These are phyloP conservation scores for Oldenlandia corymbosa DNA, from an alignment of 257 asterid genomes.

Conservation along the genomic window DNA sequence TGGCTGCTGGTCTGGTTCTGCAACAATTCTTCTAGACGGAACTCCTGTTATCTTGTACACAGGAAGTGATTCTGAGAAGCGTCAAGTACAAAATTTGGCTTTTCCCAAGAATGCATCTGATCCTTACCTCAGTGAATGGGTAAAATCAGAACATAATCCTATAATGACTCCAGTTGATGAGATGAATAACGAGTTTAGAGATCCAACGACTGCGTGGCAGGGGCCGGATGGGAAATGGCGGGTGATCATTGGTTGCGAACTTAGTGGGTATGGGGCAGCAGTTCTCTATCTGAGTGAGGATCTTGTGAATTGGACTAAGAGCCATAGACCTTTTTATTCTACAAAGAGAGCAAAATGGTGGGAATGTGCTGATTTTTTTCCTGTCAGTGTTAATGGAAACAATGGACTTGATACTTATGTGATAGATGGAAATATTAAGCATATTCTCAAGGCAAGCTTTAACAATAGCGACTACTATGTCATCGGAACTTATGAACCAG, in stretches of 20 bases:
- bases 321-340: conserved; percentile 40
- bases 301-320: conserved; percentile 45
- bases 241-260: conserved; percentile 35
- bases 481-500: conserved; percentile 36
- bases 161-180: conserved; percentile 31
- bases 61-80: conserved; percentile 35
- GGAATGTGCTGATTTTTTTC: conserved; percentile 75
- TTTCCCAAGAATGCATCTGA: conserved; percentile 48
- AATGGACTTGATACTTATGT: conserved; percentile 51
- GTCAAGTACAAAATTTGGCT: conserved; percentile 69
- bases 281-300: conserved; percentile 44
- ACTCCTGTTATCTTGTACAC: conserved; percentile 65
- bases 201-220: conserved; percentile 78
- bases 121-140: conserved; percentile 55
- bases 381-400: conserved; percentile 23
- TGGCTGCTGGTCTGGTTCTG: conserved; percentile 78
- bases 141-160: conserved; percentile 62
- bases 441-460: conserved; percentile 60
- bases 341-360: conserved; percentile 39
- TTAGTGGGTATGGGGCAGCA: conserved; percentile 36
- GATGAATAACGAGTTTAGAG: conserved; percentile 38
- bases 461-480: conserved; percentile 50
- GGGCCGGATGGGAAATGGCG: conserved; percentile 56
- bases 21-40: conserved; percentile 61
- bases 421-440: conserved; percentile 28